Evolutionary conservation across 2,329 filamentous ascomycete genomes (phyloP).

Genomic region (Fusarium sp.): DNA sequence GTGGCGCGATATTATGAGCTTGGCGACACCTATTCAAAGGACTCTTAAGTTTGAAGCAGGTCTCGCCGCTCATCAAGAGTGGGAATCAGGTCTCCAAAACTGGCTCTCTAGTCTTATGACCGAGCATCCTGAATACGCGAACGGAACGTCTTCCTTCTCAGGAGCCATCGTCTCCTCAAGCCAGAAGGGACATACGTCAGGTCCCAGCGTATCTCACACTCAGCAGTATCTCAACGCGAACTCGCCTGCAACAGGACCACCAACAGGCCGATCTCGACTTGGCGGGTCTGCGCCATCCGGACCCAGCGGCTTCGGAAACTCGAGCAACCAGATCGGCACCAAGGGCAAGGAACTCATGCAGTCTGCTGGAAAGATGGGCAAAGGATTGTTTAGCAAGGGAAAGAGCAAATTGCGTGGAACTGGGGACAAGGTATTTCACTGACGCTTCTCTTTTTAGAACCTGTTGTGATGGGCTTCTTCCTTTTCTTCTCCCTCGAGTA

Average conservation of each 20-base stretch:
- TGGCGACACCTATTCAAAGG: conserved; percentile 75
- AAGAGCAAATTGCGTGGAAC: conserved; percentile 83
- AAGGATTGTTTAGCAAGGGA: conserved; percentile 91
- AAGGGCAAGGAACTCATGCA: conserved; percentile 93
- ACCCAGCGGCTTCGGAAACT: conserved; percentile 64
- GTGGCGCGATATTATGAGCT: conserved; percentile 83
- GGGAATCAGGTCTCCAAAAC: conserved; percentile 79
- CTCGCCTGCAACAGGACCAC: conserved; percentile 47
- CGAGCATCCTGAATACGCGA: conserved; percentile 63
- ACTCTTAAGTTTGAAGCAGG: conserved; percentile 81
- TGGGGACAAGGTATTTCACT: conserved; percentile 90
- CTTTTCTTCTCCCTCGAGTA: conserved; percentile 43
- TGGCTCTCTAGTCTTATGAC: conserved; percentile 66
- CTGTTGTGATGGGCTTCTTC: conserved; percentile 48
- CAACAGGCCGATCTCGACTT: conserved; percentile 55
- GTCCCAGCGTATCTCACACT: conserved; percentile 45
- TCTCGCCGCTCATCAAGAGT: conserved; percentile 75
- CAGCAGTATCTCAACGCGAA: conserved; percentile 66
- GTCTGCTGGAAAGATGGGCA: conserved; percentile 87
- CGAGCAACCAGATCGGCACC: conserved; percentile 76
- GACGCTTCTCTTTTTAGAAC: conserved; percentile 58
- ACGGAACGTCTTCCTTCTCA: conserved; percentile 52
- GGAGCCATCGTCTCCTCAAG: conserved; percentile 28
- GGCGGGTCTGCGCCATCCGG: conserved; percentile 56
- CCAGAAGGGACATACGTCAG: conserved; percentile 39